Conservation (phyloP, 139 green algal species). For the Parachlorella kessleri region DNA sequence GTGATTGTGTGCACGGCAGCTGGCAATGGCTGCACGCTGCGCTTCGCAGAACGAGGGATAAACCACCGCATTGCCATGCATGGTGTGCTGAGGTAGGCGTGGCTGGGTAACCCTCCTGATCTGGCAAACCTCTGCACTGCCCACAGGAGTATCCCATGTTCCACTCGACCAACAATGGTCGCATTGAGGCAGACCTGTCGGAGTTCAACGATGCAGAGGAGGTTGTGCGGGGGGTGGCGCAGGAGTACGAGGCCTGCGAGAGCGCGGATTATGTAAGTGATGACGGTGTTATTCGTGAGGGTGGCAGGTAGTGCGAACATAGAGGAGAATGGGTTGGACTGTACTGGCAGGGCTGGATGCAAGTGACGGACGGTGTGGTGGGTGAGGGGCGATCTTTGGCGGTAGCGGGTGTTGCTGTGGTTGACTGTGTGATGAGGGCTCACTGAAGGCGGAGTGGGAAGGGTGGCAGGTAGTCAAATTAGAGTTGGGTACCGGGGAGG, state of each 20-base stretch:
- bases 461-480: too few relatives aligned
- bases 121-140: too few relatives aligned
- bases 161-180: conserved; percentile 26
- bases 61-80: too few relatives aligned
- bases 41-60: too few relatives aligned
- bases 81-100: too few relatives aligned
- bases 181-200: conserved; percentile 50
- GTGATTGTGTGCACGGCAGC: too few relatives aligned
- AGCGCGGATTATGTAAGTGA: conserved; percentile 80
- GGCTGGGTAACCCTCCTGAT: neutral
- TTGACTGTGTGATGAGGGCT: neutral
- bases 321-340: too few relatives aligned
- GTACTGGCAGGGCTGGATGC: neutral
- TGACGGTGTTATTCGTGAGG: neutral
- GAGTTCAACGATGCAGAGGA: conserved; percentile 96
- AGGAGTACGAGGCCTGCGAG: conserved; percentile 92
- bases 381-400: neutral
- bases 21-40: too few relatives aligned
- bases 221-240: conserved; percentile 71
- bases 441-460: neutral
- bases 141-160: conserved; percentile 55
- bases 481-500: too few relatives aligned
- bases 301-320: neutral
- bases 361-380: neutral
- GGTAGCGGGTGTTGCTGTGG: neutral